These are phyloP conservation scores for Novymonas esmeraldas DNA, from an alignment of 208 protist species.

Conservation along the genomic window DNA sequence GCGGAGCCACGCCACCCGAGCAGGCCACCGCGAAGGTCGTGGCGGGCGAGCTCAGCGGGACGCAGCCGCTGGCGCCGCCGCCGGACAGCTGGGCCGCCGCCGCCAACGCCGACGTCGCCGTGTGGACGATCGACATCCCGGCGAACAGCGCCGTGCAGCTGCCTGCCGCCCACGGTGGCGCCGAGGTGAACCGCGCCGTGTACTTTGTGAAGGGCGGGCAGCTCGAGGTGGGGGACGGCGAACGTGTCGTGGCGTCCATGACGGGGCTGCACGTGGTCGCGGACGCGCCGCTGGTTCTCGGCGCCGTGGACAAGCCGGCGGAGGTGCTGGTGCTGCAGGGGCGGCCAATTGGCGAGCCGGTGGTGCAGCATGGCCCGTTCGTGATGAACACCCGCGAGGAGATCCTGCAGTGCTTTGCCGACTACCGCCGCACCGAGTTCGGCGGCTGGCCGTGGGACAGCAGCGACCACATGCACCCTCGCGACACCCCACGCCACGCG, in stretches of 20 bases:
- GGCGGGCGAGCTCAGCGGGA: constrained; percentile 35
- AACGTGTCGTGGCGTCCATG: constrained; percentile 18
- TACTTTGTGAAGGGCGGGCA: constrained; percentile 47
- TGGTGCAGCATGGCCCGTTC: constrained; percentile 93
- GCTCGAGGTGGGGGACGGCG: constrained; percentile 21
- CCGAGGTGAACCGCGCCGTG: constrained; percentile 32
- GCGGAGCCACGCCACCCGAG: too few relatives aligned
- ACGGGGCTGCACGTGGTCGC: constrained; percentile 32
- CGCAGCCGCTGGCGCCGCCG: constrained; percentile 56
- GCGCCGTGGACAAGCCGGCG: constrained; percentile 26
- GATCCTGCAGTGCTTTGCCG: constrained; percentile 83
- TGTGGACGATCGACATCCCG: constrained; percentile 49
- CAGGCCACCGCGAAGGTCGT: constrained; percentile 14
- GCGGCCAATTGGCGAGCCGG: constrained; percentile 81
- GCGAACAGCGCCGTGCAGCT: constrained; percentile 31
- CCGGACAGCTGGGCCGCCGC: constrained; percentile 64
- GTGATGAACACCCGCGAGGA: constrained; percentile 94
- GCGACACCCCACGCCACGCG: constrained; percentile 44
- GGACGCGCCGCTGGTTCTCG: constrained; percentile 28
- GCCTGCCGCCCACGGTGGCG: constrained; percentile 28
- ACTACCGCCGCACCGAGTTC: constrained; percentile 69
- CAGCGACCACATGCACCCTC: constrained; percentile 47
- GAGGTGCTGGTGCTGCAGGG: constrained; percentile 66
- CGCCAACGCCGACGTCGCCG: constrained; percentile 37
- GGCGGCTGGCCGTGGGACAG: constrained; percentile 65